These are phyloP conservation scores for Fusarium veterinarium DNA, from an alignment of 2,329 filamentous ascomycete genomes.

Conservation along the genomic window DNA sequence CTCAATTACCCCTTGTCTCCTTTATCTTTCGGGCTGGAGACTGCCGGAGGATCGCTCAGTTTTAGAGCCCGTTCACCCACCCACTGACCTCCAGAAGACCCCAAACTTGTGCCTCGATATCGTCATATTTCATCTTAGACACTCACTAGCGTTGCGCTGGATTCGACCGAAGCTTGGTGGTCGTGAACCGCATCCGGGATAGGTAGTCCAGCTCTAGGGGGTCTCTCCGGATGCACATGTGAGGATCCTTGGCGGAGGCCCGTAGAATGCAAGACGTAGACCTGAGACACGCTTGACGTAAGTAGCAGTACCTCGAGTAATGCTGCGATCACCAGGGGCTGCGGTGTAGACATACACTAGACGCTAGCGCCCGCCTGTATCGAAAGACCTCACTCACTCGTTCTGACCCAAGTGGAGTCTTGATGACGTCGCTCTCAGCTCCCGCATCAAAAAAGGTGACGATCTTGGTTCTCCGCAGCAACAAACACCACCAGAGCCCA, in stretches of 20 bases:
- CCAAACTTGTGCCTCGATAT: conserved; percentile 37
- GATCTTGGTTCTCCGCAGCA: conserved; percentile 48
- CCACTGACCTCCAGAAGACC: conserved; percentile 14
- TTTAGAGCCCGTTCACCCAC: conserved; percentile 15
- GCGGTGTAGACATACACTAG: conserved; percentile 17
- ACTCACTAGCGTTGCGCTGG: conserved; percentile 35
- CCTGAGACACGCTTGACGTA: conserved; percentile 32
- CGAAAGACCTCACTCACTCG: conserved; percentile 12
- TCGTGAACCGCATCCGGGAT: conserved; percentile 44
- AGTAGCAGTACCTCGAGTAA: conserved; percentile 26
- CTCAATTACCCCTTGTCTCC: conserved; percentile 12
- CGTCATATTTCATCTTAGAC: conserved; percentile 44
- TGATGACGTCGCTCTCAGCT: conserved; percentile 45
- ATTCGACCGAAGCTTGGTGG: conserved; percentile 38
- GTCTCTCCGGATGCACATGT: conserved; percentile 27
- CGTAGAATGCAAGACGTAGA: conserved; percentile 29
- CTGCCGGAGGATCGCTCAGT: conserved; percentile 26
- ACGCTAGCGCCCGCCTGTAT: conserved; percentile 31
- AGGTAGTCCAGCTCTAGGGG: conserved; percentile 27
- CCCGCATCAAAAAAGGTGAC: conserved; percentile 40
- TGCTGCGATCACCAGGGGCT: conserved; percentile 15
- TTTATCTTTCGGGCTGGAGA: conserved; percentile 22
- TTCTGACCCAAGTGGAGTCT: conserved; percentile 39
- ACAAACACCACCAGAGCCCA: conserved; percentile 39
- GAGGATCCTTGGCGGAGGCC: conserved; percentile 27